Evolutionary conservation across 2,329 filamentous ascomycete genomes (phyloP).

Genomic region (Colletotrichum melonis): DNA sequence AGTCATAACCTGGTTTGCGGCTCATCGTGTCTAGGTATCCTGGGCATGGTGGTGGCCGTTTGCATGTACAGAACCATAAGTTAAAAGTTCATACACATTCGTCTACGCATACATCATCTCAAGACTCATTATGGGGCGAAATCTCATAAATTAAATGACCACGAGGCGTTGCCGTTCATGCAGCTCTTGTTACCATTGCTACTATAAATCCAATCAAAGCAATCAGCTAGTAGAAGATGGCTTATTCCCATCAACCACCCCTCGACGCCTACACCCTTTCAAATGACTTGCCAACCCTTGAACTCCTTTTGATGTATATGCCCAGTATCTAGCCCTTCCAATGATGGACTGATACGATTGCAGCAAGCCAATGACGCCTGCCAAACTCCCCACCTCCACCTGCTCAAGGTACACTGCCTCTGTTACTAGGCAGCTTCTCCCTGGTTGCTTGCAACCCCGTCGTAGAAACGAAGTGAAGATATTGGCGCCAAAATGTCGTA

Average conservation of each 20-base stretch:
- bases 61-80: no score
- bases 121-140: background rate
- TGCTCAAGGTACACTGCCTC: conserved; percentile 15
- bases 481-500: conserved; percentile 20
- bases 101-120: no score
- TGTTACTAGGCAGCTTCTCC: conserved; percentile 21
- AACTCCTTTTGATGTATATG: conserved; percentile 58
- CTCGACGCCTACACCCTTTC: conserved; percentile 23
- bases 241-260: conserved; percentile 13
- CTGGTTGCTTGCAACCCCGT: background rate
- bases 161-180: conserved; percentile 27
- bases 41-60: no score
- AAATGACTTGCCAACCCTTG: conserved; percentile 48
- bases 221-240: conserved; percentile 28
- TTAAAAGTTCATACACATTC: no score
- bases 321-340: conserved; percentile 42
- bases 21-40: background rate
- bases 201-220: conserved; percentile 35
- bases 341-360: conserved; percentile 23
- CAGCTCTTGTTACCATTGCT: conserved; percentile 36
- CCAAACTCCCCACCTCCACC: conserved; percentile 7
- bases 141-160: background rate
- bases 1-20: background rate
- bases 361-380: conserved; percentile 32
- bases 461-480: conserved; percentile 17